These are phyloP conservation scores for Aaosphaeria pasadenensis DNA, from an alignment of 2,329 filamentous ascomycete species.

Conservation along the genomic window DNA sequence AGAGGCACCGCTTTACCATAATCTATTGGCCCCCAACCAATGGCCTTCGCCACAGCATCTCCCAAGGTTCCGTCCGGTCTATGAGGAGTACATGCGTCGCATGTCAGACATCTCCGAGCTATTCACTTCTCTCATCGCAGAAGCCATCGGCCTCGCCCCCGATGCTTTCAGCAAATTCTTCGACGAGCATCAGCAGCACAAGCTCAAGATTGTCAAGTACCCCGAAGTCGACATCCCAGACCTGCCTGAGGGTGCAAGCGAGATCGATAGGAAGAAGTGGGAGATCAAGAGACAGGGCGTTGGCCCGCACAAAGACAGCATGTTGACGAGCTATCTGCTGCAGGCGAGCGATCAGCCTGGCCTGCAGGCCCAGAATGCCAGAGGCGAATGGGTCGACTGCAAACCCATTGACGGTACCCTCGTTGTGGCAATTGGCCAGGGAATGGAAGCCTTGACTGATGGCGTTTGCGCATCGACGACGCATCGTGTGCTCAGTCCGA, in stretches of 20 bases:
- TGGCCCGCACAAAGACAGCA: conserved; percentile 80
- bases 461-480: conserved; percentile 81
- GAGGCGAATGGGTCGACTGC: conserved; percentile 78
- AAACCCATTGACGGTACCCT: conserved; percentile 73
- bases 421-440: conserved; percentile 85
- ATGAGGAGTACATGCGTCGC: conserved; percentile 70
- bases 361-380: conserved; percentile 78
- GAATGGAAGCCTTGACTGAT: conserved; percentile 78
- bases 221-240: conserved; percentile 56
- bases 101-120: conserved; percentile 71
- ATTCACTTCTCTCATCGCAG: conserved; percentile 79
- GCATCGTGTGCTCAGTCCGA: conserved; percentile 75
- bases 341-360: conserved; percentile 75
- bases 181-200: conserved; percentile 70
- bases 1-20: conserved; percentile 66
- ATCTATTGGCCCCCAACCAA: conserved; percentile 73
- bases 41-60: conserved; percentile 67
- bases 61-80: conserved; percentile 66
- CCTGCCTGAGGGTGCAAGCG: conserved; percentile 21
- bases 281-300: conserved; percentile 61
- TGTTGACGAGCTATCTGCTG: conserved; percentile 77
- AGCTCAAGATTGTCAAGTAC: conserved; percentile 87
- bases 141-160: conserved; percentile 70
- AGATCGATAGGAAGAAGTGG: conserved; percentile 39
- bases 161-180: conserved; percentile 77